phyloP scores from a whole-genome alignment of 371 early-diverging fungal species.

The Sporodiniella umbellata region DNA sequence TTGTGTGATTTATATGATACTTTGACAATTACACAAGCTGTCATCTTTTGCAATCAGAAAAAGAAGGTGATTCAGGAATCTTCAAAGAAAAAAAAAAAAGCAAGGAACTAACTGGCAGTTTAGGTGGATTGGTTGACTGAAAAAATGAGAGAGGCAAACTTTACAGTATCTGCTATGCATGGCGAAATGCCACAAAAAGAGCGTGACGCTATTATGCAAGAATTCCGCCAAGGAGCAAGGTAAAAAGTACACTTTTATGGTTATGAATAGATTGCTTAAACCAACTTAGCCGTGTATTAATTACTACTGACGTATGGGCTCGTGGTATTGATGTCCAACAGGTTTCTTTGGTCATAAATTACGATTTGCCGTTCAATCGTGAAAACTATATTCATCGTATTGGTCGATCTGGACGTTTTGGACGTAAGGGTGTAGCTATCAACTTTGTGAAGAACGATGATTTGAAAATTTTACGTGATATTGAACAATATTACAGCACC shows the following conservation, averaged over 20 bases:
- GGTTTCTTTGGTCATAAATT: slow-evolving; percentile 89
- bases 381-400: slow-evolving; percentile 96
- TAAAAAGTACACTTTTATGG: slow-evolving; percentile 6
- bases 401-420: slow-evolving; percentile 97
- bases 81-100: no score
- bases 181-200: slow-evolving; percentile 97
- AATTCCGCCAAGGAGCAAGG: slow-evolving; percentile 85
- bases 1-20: slow-evolving; percentile 97
- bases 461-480: slow-evolving; percentile 79
- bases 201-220: slow-evolving; percentile 88
- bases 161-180: slow-evolving; percentile 98
- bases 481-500: slow-evolving; percentile 93
- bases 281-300: slow-evolving; percentile 77
- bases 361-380: slow-evolving; percentile 93
- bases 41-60: slow-evolving; percentile 99
- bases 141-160: slow-evolving; percentile 89
- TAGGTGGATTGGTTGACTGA: slow-evolving; percentile 97
- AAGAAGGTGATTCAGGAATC: slow-evolving; percentile 90
- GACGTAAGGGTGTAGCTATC: slow-evolving; percentile 98
- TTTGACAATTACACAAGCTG: slow-evolving; percentile 96
- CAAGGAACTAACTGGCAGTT: no score
- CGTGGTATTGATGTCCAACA: slow-evolving; percentile 99
- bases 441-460: slow-evolving; percentile 96
- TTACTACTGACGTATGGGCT: slow-evolving; percentile 95
- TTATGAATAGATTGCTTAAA: not conserved